These are phyloP conservation scores for Phytophthora cajani DNA, from an alignment of 352 stramenopile genomes.

Conservation along the genomic window DNA sequence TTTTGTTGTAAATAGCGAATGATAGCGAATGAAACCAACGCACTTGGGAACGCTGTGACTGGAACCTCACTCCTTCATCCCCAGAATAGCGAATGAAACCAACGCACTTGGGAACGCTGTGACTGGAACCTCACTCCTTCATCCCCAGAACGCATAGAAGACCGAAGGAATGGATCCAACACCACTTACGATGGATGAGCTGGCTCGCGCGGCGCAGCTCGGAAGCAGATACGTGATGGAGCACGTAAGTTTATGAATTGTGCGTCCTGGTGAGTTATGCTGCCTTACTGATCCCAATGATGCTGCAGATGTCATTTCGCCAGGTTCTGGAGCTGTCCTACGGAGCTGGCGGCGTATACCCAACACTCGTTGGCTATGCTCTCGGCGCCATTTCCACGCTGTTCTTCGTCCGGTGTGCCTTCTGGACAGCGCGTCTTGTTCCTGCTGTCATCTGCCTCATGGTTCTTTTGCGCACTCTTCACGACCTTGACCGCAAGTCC, in stretches of 20 bases:
- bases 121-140: not conserved
- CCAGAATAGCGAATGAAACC: slow-evolving; percentile 5
- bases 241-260: slow-evolving; percentile 24
- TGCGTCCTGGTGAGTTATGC: not conserved
- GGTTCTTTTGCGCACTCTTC: slow-evolving; percentile 36
- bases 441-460: slow-evolving; percentile 28
- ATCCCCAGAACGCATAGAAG: not conserved
- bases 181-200: slow-evolving; percentile 37
- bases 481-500: slow-evolving; percentile 24
- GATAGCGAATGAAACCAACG: slow-evolving; percentile 5
- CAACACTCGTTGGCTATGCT: slow-evolving; percentile 62
- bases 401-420: slow-evolving; percentile 37
- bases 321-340: slow-evolving; percentile 57
- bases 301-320: slow-evolving; percentile 50
- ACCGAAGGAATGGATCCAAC: slow-evolving; percentile 1
- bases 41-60: not conserved
- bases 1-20: slow-evolving; percentile 4
- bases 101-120: not conserved
- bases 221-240: slow-evolving; percentile 32
- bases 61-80: not conserved
- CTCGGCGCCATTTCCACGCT: slow-evolving; percentile 52
- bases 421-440: slow-evolving; percentile 29
- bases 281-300: not conserved
- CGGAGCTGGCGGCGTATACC: slow-evolving; percentile 62
- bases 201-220: slow-evolving; percentile 28